Conservation (phyloP, 2,329 filamentous ascomycete genomes). For the Aspergillus novofumigatus region DNA sequence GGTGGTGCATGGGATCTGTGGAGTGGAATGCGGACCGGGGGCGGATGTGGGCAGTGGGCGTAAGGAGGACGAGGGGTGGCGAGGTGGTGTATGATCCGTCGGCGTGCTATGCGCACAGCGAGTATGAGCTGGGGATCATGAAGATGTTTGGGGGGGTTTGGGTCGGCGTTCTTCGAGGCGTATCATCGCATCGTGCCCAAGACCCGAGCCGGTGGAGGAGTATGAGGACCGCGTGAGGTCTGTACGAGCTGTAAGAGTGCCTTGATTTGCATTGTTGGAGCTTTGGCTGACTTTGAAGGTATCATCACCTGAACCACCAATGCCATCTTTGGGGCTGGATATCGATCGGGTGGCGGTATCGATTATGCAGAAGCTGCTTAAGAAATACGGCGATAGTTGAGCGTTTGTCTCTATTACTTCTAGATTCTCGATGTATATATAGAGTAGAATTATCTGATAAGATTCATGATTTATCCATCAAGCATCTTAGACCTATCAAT, state of each 20-base stretch:
- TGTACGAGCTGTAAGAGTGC: slow-evolving; percentile 74
- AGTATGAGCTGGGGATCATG: slow-evolving; percentile 94
- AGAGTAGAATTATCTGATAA: not conserved
- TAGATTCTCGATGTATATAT: too few species aligned
- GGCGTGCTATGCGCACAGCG: slow-evolving; percentile 76
- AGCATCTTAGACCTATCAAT: not conserved
- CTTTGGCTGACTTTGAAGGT: slow-evolving; percentile 46
- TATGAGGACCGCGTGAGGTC: slow-evolving; percentile 74
- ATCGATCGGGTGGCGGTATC: slow-evolving; percentile 69
- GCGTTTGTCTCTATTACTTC: not conserved
- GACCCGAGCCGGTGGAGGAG: slow-evolving; percentile 73
- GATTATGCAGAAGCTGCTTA: slow-evolving; percentile 71
- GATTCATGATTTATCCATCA: not conserved
- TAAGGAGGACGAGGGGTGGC: slow-evolving; percentile 46
- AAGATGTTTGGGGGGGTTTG: slow-evolving; percentile 95
- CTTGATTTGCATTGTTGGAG: not conserved
- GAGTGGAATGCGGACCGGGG: slow-evolving; percentile 74
- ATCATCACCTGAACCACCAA: slow-evolving; percentile 90
- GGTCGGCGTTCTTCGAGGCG: slow-evolving; percentile 65
- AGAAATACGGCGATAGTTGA: slow-evolving; percentile 59
- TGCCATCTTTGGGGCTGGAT: slow-evolving; percentile 77
- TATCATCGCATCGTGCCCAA: slow-evolving; percentile 73
- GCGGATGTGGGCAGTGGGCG: slow-evolving; percentile 50
- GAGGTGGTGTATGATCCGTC: slow-evolving; percentile 81
- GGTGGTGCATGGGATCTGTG: slow-evolving; percentile 91